These are phyloP conservation scores for Nicotiana tabacum DNA, from an alignment of 257 asterid species.

Conservation along the genomic window DNA sequence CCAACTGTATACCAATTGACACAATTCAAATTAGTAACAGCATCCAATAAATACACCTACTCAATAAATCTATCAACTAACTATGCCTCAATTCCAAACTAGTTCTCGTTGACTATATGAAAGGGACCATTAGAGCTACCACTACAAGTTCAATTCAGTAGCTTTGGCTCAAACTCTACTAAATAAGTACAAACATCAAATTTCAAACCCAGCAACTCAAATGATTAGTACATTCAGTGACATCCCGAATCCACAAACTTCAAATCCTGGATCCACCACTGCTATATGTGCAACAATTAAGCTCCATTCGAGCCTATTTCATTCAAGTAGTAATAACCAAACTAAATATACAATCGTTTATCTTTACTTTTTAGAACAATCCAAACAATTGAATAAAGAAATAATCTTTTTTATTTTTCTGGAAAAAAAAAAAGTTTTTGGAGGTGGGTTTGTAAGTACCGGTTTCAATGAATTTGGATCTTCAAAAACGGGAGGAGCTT, in stretches of 20 bases:
- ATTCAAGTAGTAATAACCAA: background rate
- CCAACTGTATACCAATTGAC: background rate
- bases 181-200: too few relatives aligned
- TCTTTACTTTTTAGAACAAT: background rate
- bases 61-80: background rate
- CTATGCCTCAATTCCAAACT: background rate
- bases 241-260: too few relatives aligned
- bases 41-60: background rate
- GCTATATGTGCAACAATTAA: background rate
- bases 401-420: background rate
- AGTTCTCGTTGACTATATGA: background rate
- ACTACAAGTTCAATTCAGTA: too few relatives aligned
- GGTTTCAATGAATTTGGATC: conserved; percentile 85
- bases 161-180: too few relatives aligned
- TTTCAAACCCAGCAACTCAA: too few relatives aligned
- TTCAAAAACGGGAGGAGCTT: conserved; percentile 71
- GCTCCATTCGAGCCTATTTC: background rate
- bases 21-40: background rate
- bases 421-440: background rate
- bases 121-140: too few relatives aligned
- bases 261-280: background rate
- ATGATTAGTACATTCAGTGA: too few relatives aligned
- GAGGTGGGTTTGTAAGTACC: background rate
- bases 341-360: background rate
- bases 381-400: background rate